Conservation (phyloP, 164 flowering plant genomes). For the Vitis amurensis region DNA sequence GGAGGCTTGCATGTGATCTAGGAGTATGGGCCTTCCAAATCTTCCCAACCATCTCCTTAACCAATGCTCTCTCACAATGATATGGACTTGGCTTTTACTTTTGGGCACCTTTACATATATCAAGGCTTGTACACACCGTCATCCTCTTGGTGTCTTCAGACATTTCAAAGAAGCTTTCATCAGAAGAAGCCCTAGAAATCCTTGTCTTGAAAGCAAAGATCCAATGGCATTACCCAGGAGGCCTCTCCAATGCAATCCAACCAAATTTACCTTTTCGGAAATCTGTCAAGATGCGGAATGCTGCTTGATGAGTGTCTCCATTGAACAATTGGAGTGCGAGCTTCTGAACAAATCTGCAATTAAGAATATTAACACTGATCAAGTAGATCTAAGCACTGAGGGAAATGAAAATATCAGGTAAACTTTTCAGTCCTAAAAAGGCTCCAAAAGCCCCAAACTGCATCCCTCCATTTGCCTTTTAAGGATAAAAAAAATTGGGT, state of each 20-base stretch:
- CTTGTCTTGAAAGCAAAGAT: neutral
- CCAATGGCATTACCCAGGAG: constrained; percentile 45
- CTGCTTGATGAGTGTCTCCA: constrained; percentile 83
- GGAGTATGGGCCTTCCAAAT: too few species aligned
- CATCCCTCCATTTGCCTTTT: neutral
- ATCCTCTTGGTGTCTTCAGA: too few species aligned
- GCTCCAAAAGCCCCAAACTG: neutral
- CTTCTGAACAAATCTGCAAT: constrained; percentile 78
- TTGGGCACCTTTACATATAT: neutral
- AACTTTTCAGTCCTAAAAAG: neutral
- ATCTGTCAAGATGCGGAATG: constrained; percentile 83
- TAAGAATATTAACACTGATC: neutral
- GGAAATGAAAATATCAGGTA: neutral
- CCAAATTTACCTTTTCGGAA: constrained; percentile 95
- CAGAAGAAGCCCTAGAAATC: too few species aligned
- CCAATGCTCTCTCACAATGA: neutral
- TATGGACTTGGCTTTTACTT: neutral
- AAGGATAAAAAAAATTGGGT: too few species aligned
- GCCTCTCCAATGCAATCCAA: constrained; percentile 87
- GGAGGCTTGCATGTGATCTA: too few species aligned
- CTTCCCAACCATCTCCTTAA: neutral
- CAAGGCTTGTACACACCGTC: neutral
- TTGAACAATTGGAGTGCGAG: constrained; percentile 72
- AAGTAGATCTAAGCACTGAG: neutral
- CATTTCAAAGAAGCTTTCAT: neutral